Conservation (phyloP, 108 stramenopile species). For the Parmales sp. region DNA sequence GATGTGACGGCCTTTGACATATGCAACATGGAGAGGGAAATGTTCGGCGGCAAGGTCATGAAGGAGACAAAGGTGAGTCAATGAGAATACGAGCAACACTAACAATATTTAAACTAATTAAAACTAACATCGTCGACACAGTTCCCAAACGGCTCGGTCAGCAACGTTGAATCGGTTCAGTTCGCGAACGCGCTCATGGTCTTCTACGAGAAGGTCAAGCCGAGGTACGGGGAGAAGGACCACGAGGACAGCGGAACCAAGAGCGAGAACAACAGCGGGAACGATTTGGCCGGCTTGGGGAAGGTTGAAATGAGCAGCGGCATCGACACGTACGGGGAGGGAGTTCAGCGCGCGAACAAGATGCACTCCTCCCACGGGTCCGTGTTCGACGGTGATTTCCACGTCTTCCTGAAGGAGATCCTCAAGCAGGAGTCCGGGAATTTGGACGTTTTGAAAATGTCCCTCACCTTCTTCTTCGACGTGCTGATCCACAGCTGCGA, state of each 20-base stretch:
- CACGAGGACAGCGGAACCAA: slow-evolving; percentile 16
- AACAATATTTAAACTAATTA: too few relatives aligned
- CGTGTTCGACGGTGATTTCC: slow-evolving; percentile 80
- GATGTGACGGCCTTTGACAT: slow-evolving; percentile 93
- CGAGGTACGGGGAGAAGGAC: slow-evolving; percentile 28
- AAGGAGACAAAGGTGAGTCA: slow-evolving; percentile 84
- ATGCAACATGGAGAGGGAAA: slow-evolving; percentile 68
- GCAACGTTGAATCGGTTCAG: slow-evolving; percentile 83
- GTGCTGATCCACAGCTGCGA: slow-evolving; percentile 26
- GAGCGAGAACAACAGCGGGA: slow-evolving; percentile 14
- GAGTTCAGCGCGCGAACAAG: slow-evolving; percentile 69
- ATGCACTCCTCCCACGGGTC: slow-evolving; percentile 76
- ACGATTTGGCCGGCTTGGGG: slow-evolving; percentile 7
- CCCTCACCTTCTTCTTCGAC: slow-evolving; percentile 26
- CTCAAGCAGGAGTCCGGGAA: slow-evolving; percentile 26
- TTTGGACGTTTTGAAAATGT: slow-evolving; percentile 41
- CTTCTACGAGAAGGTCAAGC: slow-evolving; percentile 90
- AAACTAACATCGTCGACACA: too few relatives aligned
- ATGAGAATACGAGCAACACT: too few relatives aligned
- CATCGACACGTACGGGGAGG: slow-evolving; percentile 67
- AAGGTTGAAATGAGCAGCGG: slow-evolving; percentile 34
- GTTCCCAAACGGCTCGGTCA: slow-evolving; percentile 75
- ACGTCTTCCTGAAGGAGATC: slow-evolving; percentile 63
- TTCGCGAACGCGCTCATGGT: slow-evolving; percentile 93
- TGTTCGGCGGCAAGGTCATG: slow-evolving; percentile 89